Conservation (phyloP, 345 rosid species). For the Acer campestre region DNA sequence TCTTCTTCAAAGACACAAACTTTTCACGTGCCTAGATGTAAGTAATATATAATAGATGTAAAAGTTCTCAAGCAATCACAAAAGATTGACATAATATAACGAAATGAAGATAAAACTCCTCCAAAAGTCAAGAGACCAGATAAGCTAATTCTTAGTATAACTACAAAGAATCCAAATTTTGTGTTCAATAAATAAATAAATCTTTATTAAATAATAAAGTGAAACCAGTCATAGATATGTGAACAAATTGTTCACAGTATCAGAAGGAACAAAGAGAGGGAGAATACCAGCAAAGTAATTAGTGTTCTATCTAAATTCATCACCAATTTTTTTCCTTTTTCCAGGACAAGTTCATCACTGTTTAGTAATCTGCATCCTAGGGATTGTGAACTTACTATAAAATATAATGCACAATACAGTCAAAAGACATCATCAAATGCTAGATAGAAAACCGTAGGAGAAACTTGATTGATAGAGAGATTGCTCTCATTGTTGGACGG, state of each 20-base stretch:
- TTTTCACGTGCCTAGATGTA: constrained; percentile 80
- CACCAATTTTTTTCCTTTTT: background rate
- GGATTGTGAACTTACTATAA: background rate
- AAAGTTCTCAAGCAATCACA: background rate
- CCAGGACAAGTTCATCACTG: background rate
- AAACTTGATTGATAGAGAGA: too few species aligned
- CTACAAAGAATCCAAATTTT: background rate
- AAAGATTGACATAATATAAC: background rate
- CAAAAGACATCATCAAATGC: background rate
- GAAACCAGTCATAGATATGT: background rate
- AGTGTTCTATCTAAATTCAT: background rate
- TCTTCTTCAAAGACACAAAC: constrained; percentile 83
- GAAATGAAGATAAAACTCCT: background rate
- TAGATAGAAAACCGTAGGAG: background rate
- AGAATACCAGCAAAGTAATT: background rate
- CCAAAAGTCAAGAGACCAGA: background rate
- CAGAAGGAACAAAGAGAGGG: background rate
- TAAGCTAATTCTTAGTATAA: background rate
- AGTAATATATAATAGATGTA: constrained; percentile 2
- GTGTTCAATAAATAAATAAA: background rate
- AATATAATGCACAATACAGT: background rate
- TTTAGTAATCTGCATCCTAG: background rate
- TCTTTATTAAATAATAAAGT: background rate
- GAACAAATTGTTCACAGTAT: constrained; percentile 1
- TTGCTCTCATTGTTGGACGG: too few species aligned